A percentile compares a stretch with the other conserved stretches of the same genome.
Conservation (phyloP, 208 protist genomes). For the Leishmania mexicana region DNA sequence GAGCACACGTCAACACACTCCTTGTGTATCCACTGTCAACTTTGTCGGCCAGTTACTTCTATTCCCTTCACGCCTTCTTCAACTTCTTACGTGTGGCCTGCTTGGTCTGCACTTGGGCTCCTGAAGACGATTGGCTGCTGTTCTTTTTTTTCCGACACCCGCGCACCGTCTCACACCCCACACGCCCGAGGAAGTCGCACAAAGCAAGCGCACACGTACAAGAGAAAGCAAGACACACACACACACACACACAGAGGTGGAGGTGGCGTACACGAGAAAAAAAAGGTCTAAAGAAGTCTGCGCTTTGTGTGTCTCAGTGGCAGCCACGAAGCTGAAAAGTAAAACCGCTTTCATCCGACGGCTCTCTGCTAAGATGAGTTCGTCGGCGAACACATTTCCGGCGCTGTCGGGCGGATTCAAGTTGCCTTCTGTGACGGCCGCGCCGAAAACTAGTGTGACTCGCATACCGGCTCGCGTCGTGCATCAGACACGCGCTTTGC, state of each 20-base stretch:
- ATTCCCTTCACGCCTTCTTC: neutral
- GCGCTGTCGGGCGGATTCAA: neutral
- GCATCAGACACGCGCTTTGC: constrained; percentile 27
- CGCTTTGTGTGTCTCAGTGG: neutral
- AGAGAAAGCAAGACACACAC: neutral
- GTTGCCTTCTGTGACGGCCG: constrained; percentile 14
- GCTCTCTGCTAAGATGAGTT: constrained; percentile 34
- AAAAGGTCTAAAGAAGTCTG: neutral
- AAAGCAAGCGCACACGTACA: neutral
- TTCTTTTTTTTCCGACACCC: constrained; percentile 19
- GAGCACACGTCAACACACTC: neutral
- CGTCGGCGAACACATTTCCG: constrained; percentile 18
- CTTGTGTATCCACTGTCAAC: neutral
- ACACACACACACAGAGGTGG: neutral
- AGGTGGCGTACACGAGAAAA: neutral
- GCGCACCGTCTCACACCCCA: neutral
- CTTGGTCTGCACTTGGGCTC: neutral
- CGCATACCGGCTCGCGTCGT: constrained; percentile 16
- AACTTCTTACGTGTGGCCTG: neutral
- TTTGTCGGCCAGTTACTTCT: neutral
- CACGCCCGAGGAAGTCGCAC: no score
- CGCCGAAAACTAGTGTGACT: neutral
- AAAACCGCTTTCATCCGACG: constrained; percentile 29
- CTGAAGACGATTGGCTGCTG: neutral
- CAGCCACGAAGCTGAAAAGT: constrained; percentile 12